A percentile compares a stretch with the other conserved stretches of the same genome.
Conservation (phyloP, 139 green algal species). For the Raphidocelis subcapitata region DNA sequence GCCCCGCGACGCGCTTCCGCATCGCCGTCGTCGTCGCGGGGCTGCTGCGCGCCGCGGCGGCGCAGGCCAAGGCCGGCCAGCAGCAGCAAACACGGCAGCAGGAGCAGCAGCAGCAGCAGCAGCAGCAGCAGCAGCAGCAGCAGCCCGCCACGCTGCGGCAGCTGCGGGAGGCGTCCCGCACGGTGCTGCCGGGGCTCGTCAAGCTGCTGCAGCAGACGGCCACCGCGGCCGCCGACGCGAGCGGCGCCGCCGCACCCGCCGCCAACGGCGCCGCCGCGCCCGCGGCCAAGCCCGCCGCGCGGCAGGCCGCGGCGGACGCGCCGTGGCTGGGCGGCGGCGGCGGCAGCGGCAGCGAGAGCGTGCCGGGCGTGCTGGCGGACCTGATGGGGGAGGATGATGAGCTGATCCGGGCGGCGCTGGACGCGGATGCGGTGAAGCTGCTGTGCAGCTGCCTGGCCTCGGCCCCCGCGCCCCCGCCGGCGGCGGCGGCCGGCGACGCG, state of each 20-base stretch:
- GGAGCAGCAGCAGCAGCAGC: too few species aligned
- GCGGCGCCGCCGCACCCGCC: too few species aligned
- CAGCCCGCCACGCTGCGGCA: not conserved
- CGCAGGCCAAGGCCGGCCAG: too few species aligned
- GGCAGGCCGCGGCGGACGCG: too few species aligned
- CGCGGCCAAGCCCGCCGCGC: too few species aligned
- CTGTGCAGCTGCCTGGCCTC: constrained; percentile 31
- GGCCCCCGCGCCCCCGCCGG: not conserved
- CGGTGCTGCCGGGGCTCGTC: constrained; percentile 12
- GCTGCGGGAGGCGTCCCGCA: not conserved
- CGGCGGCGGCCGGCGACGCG: not conserved
- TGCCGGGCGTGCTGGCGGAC: constrained; percentile 4
- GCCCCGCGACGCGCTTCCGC: too few species aligned
- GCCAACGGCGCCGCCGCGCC: too few species aligned
- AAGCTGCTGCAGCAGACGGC: constrained; percentile 6
- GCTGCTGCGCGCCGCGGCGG: too few species aligned
- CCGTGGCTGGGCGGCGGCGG: not conserved
- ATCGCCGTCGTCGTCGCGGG: too few species aligned
- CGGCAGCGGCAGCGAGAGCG: not conserved
- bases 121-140: too few species aligned
- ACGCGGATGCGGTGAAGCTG: constrained; percentile 53
- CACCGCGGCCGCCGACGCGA: too few species aligned
- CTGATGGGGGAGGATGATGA: constrained; percentile 19
- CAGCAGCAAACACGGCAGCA: too few species aligned
- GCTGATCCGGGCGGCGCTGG: constrained; percentile 58